These are phyloP conservation scores for Boechera divaricarpa DNA, from an alignment of 345 rosid species.

Conservation along the genomic window DNA sequence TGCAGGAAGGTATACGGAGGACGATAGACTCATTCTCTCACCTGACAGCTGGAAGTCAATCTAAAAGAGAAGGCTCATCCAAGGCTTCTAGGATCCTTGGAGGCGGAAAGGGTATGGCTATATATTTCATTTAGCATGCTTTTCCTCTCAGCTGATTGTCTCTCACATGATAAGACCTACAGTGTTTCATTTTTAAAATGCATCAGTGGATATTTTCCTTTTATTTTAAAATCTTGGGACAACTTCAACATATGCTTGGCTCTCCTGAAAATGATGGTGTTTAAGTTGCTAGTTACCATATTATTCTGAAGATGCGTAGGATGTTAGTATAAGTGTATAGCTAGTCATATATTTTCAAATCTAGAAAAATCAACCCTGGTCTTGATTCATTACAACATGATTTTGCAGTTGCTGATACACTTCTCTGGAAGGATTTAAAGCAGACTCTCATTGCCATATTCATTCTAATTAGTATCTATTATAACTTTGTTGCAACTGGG, in stretches of 20 bases:
- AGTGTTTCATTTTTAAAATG: constrained; percentile 12
- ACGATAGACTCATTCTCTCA: constrained; percentile 83
- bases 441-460: constrained; percentile 57
- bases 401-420: constrained; percentile 83
- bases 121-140: constrained; percentile 15
- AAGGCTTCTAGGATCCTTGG: constrained; percentile 81
- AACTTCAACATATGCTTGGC: not conserved
- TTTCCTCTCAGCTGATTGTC: not conserved
- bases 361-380: not conserved
- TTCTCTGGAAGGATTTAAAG: constrained; percentile 89
- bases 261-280: constrained; percentile 6
- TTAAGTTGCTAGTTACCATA: constrained; percentile 24
- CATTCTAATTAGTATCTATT: constrained; percentile 66
- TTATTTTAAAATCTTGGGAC: not conserved
- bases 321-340: not conserved
- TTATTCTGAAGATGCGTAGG: constrained; percentile 21
- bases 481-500: constrained; percentile 68
- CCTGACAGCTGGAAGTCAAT: constrained; percentile 63
- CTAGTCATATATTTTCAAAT: not conserved
- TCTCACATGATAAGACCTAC: not conserved
- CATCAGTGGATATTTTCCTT: constrained; percentile 5
- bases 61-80: constrained; percentile 79
- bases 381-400: constrained; percentile 25
- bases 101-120: constrained; percentile 69
- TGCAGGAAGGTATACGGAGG: constrained; percentile 83